phyloP scores from a whole-genome alignment of 2,329 filamentous ascomycete genomes.

The Teratosphaeria zuluensis region DNA sequence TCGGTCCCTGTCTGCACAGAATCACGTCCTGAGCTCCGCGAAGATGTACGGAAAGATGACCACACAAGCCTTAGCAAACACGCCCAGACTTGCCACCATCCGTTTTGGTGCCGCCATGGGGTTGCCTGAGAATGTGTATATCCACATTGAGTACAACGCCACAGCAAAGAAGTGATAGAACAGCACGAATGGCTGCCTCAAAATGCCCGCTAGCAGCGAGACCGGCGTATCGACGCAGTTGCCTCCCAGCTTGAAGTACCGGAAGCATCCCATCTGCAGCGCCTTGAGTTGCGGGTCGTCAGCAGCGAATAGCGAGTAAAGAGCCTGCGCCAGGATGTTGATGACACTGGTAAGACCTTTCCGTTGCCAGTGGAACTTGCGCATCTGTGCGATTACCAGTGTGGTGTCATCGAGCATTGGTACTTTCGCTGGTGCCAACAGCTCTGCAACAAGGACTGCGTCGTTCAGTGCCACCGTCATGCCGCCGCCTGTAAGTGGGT shows the following conservation, averaged over 20 bases:
- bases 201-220: constrained; percentile 71
- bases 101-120: constrained; percentile 30
- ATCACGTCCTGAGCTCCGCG: constrained; percentile 20
- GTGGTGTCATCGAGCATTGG: constrained; percentile 58
- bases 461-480: constrained; percentile 98
- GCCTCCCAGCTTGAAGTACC: constrained; percentile 71
- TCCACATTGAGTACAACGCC: constrained; percentile 77
- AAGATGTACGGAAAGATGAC: constrained; percentile 45
- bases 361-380: constrained; percentile 73
- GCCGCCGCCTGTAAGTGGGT: constrained; percentile 89
- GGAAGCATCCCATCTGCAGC: constrained; percentile 83
- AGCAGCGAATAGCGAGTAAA: constrained; percentile 87
- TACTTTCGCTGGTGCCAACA: constrained; percentile 61
- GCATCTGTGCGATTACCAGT: constrained; percentile 59
- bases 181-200: constrained; percentile 65
- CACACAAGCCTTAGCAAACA: constrained; percentile 42
- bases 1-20: too few relatives aligned
- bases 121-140: constrained; percentile 43
- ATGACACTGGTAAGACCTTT: constrained; percentile 79
- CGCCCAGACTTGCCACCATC: constrained; percentile 31
- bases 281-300: constrained; percentile 66
- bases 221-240: constrained; percentile 68
- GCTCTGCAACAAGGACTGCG: constrained; percentile 63
- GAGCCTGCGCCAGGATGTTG: constrained; percentile 92
- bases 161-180: constrained; percentile 93